Evolutionary conservation across 768 basidiomycete genomes (phyloP).

Genomic region (Calocera viscosa): DNA sequence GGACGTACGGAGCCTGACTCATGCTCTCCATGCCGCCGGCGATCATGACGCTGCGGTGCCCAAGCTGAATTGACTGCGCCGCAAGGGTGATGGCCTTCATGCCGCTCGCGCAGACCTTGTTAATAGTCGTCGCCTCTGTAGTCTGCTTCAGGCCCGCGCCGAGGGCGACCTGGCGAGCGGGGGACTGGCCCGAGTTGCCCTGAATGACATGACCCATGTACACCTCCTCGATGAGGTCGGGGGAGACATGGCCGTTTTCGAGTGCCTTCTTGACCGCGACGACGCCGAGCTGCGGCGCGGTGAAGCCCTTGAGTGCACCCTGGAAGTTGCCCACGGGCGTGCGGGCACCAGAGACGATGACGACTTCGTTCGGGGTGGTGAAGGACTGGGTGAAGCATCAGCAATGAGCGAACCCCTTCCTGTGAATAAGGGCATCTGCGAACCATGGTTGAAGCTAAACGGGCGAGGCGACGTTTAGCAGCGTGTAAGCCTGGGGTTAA

Average conservation of each 20-base stretch:
- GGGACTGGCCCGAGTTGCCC: slow-evolving; percentile 92
- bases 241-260: slow-evolving; percentile 62
- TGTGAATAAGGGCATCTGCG: background rate
- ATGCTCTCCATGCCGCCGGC: slow-evolving; percentile 99
- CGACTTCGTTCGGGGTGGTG: slow-evolving; percentile 55
- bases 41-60: slow-evolving; percentile 72
- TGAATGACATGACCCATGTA: slow-evolving; percentile 98
- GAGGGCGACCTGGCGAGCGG: slow-evolving; percentile 96
- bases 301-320: slow-evolving; percentile 74
- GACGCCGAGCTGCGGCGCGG: slow-evolving; percentile 81
- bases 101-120: slow-evolving; percentile 98
- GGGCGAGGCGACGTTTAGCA: slow-evolving; percentile 4
- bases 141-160: slow-evolving; percentile 65
- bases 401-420: background rate
- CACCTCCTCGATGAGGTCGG: slow-evolving; percentile 79
- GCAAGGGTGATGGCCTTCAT: slow-evolving; percentile 93
- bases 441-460: slow-evolving; percentile 6
- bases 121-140: slow-evolving; percentile 96
- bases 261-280: slow-evolving; percentile 86
- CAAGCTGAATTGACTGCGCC: slow-evolving; percentile 76
- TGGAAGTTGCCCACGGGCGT: slow-evolving; percentile 92
- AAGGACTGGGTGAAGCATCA: slow-evolving; percentile 22
- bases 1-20: slow-evolving; percentile 91
- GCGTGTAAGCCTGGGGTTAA: slow-evolving; percentile 1
- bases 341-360: slow-evolving; percentile 86